A percentile compares a stretch with the other conserved stretches of the same genome.
phyloP scores from a whole-genome alignment of 352 stramenopile genomes.

The Globisporangium solare region DNA sequence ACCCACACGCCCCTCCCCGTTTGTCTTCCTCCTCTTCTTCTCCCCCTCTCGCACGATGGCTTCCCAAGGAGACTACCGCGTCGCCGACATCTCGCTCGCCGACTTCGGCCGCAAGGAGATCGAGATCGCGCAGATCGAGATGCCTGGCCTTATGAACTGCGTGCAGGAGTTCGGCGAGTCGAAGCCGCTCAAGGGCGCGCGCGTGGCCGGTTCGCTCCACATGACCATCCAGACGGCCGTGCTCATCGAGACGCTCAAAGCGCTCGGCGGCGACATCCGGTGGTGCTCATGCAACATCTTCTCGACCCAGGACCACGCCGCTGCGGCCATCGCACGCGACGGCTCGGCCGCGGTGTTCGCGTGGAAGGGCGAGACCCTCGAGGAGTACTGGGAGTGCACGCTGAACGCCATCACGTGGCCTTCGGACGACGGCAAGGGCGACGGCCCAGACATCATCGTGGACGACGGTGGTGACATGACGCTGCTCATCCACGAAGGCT shows the following conservation, averaged over 20 bases:
- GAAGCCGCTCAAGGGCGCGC: constrained; percentile 88
- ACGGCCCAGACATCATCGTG: constrained; percentile 97
- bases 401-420: constrained; percentile 96
- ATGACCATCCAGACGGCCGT: constrained; percentile 99
- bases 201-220: constrained; percentile 96
- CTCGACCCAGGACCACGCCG: constrained; percentile 98
- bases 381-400: constrained; percentile 99
- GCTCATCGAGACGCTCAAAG: constrained; percentile 98
- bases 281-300: constrained; percentile 99
- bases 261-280: constrained; percentile 94
- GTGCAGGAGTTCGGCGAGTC: constrained; percentile 87
- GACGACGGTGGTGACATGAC: constrained; percentile 99
- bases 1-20: constrained; percentile 11
- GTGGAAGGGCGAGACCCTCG: constrained; percentile 98
- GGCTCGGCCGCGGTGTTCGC: constrained; percentile 95
- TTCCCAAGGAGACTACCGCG: constrained; percentile 69
- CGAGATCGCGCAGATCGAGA: constrained; percentile 97
- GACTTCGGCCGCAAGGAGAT: constrained; percentile 99
- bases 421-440: constrained; percentile 94
- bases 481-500: constrained; percentile 98
- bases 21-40: constrained; percentile 2
- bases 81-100: constrained; percentile 97
- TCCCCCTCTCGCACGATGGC: constrained; percentile 29
- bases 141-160: constrained; percentile 98
- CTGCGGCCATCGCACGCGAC: constrained; percentile 95